phyloP scores from a whole-genome alignment of 164 flowering plant species.

The Brasenia schreberi region DNA sequence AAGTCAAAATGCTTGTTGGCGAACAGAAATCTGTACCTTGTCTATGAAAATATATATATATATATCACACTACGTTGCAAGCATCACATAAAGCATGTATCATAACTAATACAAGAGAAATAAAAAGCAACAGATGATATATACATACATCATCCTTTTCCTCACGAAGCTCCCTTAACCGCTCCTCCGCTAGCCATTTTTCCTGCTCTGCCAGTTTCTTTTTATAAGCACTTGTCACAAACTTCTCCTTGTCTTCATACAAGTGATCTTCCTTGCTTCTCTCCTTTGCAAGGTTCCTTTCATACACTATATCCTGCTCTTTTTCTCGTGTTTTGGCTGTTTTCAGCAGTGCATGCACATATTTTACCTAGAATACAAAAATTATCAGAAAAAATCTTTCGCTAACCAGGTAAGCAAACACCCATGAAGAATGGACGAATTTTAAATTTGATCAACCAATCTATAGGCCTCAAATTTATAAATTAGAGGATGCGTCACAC shows the following conservation, averaged over 20 bases:
- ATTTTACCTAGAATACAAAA: conserved; percentile 45
- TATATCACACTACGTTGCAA: no score
- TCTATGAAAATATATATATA: no score
- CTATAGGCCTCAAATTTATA: no score
- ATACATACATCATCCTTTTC: conserved; percentile 32
- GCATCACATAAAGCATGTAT: no score
- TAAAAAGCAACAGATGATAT: background rate
- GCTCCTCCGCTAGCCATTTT: conserved; percentile 55
- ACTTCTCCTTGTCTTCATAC: conserved; percentile 67
- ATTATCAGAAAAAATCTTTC: background rate
- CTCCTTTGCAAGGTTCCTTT: conserved; percentile 24
- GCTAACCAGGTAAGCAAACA: background rate
- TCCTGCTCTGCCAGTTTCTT: conserved; percentile 76
- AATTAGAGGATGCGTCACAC: no score
- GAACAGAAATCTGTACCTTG: no score
- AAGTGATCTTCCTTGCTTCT: conserved; percentile 70
- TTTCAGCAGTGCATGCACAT: conserved; percentile 37
- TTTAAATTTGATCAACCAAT: no score
- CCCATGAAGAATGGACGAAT: no score
- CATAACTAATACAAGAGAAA: background rate
- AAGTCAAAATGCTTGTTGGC: no score
- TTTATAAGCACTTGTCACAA: conserved; percentile 72
- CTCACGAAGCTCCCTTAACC: conserved; percentile 11
- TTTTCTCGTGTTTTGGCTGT: conserved; percentile 53
- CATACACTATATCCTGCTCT: conserved; percentile 63